Evolutionary conservation across 2,329 filamentous ascomycete genomes (phyloP), one percentile per base, ranked within the genome.

Genomic region (Xylariomycetidae sp.): DNA sequence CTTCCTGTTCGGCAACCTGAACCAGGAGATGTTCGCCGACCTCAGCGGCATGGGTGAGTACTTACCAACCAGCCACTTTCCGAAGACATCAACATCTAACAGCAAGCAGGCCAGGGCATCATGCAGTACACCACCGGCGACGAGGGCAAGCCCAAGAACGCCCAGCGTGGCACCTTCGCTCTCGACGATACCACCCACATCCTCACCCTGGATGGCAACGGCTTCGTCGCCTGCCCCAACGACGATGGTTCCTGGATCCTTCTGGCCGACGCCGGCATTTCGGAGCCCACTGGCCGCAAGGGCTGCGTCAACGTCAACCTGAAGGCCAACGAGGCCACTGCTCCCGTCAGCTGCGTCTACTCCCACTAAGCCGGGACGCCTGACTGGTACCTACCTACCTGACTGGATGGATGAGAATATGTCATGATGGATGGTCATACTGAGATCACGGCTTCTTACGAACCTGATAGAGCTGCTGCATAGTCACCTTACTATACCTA

Each of bases 11-110:
- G 56, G 57, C 15, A 59, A 55, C 4, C 58, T 56, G 27, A 55
- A 57, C 3, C 75, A 79, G 59, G 56, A 68, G 46, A 38, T 72
- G 31, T 78, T 49, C 42, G 67, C 67, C 25, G 74, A 79, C 53
- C 67, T 68, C 27, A 74, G 70, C 28, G 74, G 72, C 48, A 76
- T 76, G 72, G 74, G 70, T 67, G 66, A 25, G 64, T 47, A n/a
- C n/a, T n/a, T n/a, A n/a, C n/a, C n/a, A n/a, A n/a, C n/a, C n/a
- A n/a, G n/a, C n/a, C n/a, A n/a, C 26, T 25, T 16, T 25, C 25
- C 8, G 18, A 14, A 5, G 20, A 8, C 12, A 12, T 8, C 20
- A 23, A 23, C 8, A 23, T 8, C 8, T 12, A 23, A 6, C 4
- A 20, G 3, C n/a, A 26, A 13, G 35, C 19, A 70, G 68, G 71